phyloP scores from a whole-genome alignment of 345 rosid species.

The Trapa bicornis region DNA sequence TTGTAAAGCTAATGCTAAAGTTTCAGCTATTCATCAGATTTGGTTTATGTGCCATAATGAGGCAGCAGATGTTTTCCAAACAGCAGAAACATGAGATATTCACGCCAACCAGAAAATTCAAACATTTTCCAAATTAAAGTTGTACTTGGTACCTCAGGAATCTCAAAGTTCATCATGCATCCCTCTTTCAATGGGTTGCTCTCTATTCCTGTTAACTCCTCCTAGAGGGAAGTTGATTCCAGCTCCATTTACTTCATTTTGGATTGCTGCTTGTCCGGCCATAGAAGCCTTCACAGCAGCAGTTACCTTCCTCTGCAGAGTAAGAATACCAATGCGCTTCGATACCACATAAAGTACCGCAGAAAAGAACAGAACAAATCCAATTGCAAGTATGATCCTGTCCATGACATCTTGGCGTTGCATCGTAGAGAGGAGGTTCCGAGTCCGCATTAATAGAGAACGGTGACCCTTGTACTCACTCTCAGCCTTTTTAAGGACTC shows the following conservation, averaged over 20 bases:
- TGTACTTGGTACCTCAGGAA: not conserved
- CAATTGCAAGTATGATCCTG: constrained; percentile 57
- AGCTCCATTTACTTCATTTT: constrained; percentile 23
- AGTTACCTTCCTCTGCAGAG: constrained; percentile 61
- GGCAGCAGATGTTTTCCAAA: not conserved
- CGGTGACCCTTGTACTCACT: constrained; percentile 91
- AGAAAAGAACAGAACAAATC: constrained; percentile 52
- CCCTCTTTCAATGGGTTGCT: constrained; percentile 16
- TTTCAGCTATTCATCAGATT: not conserved
- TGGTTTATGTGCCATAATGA: not conserved
- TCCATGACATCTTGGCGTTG: constrained; percentile 85
- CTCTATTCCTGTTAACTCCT: constrained; percentile 20
- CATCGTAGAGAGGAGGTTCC: constrained; percentile 81
- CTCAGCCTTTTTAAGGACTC: constrained; percentile 69
- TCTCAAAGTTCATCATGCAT: constrained; percentile 62
- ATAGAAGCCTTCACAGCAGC: constrained; percentile 64
- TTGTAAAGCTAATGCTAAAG: not conserved
- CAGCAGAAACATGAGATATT: not conserved
- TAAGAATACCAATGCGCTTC: constrained; percentile 63
- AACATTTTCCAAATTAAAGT: not conserved
- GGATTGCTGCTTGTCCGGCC: constrained; percentile 37
- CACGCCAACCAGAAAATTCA: not conserved
- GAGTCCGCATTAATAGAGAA: constrained; percentile 66
- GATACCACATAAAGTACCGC: constrained; percentile 88
- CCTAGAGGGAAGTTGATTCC: constrained; percentile 27